phyloP scores from a whole-genome alignment of 176 grass and related monocot species.

The Microstegium vimineum region DNA sequence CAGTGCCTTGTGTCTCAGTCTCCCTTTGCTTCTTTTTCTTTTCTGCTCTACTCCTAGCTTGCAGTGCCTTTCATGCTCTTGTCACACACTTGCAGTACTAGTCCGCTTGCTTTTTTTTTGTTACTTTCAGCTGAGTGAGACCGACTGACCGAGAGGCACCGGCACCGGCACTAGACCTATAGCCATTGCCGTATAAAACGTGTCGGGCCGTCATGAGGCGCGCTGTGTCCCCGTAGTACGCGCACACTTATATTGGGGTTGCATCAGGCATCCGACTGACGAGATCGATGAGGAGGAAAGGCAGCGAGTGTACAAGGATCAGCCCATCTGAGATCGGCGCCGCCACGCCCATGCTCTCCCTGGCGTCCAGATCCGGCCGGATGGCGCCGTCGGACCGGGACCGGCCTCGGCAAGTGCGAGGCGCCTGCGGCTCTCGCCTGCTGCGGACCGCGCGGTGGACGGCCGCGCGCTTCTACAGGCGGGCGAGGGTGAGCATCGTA shows the following conservation, averaged over 20 bases:
- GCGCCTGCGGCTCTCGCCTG: slow-evolving; percentile 44
- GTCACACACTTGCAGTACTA: slow-evolving; percentile 28
- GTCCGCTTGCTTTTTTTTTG: slow-evolving; percentile 30
- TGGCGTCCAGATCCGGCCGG: slow-evolving; percentile 22
- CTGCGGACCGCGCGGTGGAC: slow-evolving; percentile 51
- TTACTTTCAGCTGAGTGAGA: slow-evolving; percentile 11
- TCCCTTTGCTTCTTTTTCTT: slow-evolving; percentile 46
- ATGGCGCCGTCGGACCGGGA: slow-evolving; percentile 13
- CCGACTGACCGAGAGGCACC: background rate
- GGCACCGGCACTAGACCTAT: background rate
- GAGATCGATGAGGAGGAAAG: slow-evolving; percentile 61
- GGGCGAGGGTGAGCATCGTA: slow-evolving; percentile 30
- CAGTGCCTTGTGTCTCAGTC: slow-evolving; percentile 32
- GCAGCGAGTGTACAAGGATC: slow-evolving; percentile 45
- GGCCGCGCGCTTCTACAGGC: slow-evolving; percentile 51
- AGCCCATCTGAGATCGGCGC: slow-evolving; percentile 46
- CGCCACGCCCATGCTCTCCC: slow-evolving; percentile 33
- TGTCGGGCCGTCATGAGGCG: too few species aligned
- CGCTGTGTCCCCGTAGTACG: slow-evolving; percentile 2
- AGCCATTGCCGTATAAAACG: slow-evolving; percentile 49
- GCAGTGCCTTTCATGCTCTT: slow-evolving; percentile 54
- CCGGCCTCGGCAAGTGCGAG: background rate
- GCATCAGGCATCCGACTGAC: background rate
- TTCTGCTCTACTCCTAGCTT: background rate
- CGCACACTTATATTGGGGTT: slow-evolving; percentile 14